phyloP scores from a whole-genome alignment of 257 asterid genomes.

The Thymus quinquecostatus region DNA sequence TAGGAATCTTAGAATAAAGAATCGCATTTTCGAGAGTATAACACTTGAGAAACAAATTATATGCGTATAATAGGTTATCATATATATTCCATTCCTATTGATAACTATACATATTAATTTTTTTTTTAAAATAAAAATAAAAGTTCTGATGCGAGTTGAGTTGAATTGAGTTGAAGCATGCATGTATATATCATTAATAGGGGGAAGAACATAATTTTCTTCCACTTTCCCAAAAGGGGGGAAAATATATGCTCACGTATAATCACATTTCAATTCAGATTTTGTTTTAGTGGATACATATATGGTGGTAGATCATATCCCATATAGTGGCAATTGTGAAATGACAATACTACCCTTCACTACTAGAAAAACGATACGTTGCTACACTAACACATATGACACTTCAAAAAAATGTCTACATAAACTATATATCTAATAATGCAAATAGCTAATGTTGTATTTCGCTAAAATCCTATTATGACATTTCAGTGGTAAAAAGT shows the following conservation, averaged over 20 bases:
- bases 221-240: background rate
- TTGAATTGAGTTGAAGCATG: background rate
- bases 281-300: no score
- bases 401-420: no score
- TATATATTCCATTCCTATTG: conserved; percentile 31
- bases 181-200: background rate
- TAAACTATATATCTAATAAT: no score
- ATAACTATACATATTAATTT: background rate
- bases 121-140: conserved; percentile 12
- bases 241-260: background rate
- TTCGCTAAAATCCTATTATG: no score
- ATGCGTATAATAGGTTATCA: background rate
- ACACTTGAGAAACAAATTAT: background rate
- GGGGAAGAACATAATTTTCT: background rate
- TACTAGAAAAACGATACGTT: no score
- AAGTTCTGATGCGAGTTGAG: background rate
- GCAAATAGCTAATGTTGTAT: no score
- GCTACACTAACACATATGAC: no score
- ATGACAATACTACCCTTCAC: no score
- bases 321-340: no score
- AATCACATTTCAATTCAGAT: no score
- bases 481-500: no score
- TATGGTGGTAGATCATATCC: no score
- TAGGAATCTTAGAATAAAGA: conserved; percentile 33
- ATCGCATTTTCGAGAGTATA: conserved; percentile 5